A percentile compares a stretch with the other conserved stretches of the same genome.
These are phyloP conservation scores for Fusarium chlamydosporum DNA, from an alignment of 2,329 filamentous ascomycete genomes.

Conservation along the genomic window DNA sequence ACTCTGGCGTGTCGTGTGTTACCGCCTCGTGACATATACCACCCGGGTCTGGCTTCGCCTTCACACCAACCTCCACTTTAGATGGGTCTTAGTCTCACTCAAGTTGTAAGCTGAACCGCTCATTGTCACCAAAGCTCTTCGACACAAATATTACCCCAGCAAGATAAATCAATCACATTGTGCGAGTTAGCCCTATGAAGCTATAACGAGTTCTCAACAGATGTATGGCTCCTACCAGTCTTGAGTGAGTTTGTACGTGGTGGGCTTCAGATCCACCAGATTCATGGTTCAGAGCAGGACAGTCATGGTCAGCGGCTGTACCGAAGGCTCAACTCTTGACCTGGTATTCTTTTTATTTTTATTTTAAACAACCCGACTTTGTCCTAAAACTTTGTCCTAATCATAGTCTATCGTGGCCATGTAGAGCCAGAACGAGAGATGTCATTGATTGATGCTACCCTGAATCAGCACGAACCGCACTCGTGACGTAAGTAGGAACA, in stretches of 20 bases:
- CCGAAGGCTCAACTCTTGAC: background rate
- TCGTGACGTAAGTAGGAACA: slow-evolving; percentile 4
- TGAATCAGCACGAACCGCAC: background rate
- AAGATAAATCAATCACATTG: background rate
- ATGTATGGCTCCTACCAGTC: background rate
- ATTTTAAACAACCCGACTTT: background rate
- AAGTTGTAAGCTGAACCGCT: slow-evolving; percentile 1
- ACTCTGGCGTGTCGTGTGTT: slow-evolving; percentile 3
- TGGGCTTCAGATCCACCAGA: slow-evolving; percentile 2
- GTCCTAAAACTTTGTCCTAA: too few species aligned
- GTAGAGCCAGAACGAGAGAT: slow-evolving; percentile 3
- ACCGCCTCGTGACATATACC: slow-evolving; percentile 9
- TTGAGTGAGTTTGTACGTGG: background rate
- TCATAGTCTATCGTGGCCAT: background rate
- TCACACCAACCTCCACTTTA: slow-evolving; percentile 6
- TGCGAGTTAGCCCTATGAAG: slow-evolving; percentile 7
- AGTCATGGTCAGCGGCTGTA: background rate
- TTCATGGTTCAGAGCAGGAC: background rate
- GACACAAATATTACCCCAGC: background rate
- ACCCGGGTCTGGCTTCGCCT: slow-evolving; percentile 6
- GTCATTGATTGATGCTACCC: background rate
- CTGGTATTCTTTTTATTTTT: background rate
- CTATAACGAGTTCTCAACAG: background rate
- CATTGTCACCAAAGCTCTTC: background rate
- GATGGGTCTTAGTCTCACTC: slow-evolving; percentile 6